Conservation (phyloP, 129 eudicot species). For the Tanacetum coccineum region DNA sequence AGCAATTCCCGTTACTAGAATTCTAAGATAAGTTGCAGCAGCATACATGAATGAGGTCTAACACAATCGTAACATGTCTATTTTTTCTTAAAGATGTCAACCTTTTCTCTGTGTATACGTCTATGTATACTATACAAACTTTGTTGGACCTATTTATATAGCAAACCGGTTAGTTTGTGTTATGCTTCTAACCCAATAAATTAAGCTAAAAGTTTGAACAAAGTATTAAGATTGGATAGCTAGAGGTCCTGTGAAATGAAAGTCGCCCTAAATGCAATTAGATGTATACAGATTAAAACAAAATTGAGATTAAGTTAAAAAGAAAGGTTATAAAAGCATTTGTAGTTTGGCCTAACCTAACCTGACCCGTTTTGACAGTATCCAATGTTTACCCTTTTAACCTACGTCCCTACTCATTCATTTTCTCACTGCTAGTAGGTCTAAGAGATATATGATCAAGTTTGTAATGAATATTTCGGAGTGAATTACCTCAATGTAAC, state of each 20-base stretch:
- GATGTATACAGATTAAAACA: too few species aligned
- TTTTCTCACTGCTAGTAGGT: not conserved
- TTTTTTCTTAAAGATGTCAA: not conserved
- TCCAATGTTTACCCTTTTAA: not conserved
- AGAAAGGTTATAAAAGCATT: not conserved
- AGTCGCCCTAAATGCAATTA: too few species aligned
- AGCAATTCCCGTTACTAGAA: not conserved
- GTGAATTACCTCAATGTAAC: slow-evolving; percentile 59
- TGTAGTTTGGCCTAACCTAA: not conserved
- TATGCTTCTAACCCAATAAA: too few species aligned
- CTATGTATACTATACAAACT: too few species aligned
- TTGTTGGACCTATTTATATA: too few species aligned
- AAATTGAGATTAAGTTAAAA: not conserved
- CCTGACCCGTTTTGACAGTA: not conserved
- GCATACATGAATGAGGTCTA: too few species aligned
- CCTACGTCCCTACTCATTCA: not conserved
- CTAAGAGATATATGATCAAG: not conserved
- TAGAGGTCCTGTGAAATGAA: too few species aligned
- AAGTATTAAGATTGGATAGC: too few species aligned
- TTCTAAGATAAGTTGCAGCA: too few species aligned
- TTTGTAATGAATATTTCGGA: not conserved
- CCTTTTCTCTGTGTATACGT: too few species aligned
- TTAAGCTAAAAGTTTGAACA: too few species aligned
- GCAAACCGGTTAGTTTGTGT: too few species aligned
- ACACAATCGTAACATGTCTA: not conserved